Evolutionary conservation across 208 protist species (phyloP).

Genomic region (Trypanosoma avium): DNA sequence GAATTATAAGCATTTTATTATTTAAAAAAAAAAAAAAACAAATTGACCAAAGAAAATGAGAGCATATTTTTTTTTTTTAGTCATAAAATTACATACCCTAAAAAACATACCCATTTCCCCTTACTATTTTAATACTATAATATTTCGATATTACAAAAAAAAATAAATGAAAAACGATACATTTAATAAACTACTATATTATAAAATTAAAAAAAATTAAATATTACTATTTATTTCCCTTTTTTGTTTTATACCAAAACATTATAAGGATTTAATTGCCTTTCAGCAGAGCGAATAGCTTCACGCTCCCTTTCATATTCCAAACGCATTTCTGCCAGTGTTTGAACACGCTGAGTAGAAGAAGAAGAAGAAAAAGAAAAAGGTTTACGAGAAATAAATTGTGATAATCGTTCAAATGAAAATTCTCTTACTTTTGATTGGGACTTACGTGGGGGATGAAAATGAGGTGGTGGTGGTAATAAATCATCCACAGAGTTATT

Average conservation of each 20-base stretch:
- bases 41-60: too few relatives aligned
- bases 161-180: neutral
- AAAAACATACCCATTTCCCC: too few relatives aligned
- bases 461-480: slow-evolving; percentile 8
- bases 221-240: neutral
- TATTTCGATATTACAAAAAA: neutral
- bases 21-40: too few relatives aligned
- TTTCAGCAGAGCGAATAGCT: slow-evolving; percentile 12
- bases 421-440: neutral
- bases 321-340: slow-evolving; percentile 16
- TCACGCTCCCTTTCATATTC: slow-evolving; percentile 17
- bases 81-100: too few relatives aligned
- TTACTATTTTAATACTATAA: slow-evolving; percentile 2
- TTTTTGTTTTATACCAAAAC: neutral
- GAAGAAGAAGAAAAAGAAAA: neutral
- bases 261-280: neutral
- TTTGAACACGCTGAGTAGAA: neutral
- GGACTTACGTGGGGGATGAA: neutral
- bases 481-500: slow-evolving; percentile 1
- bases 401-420: neutral
- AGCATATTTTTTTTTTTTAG: too few relatives aligned
- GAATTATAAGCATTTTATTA: too few relatives aligned
- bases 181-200: too few relatives aligned
- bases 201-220: too few relatives aligned
- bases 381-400: neutral